Percentiles rank a stretch among this genome's conserved stretches.
Conservation (phyloP, 1,284 basidiomycete species). For the Ganoderma lucidum region DNA sequence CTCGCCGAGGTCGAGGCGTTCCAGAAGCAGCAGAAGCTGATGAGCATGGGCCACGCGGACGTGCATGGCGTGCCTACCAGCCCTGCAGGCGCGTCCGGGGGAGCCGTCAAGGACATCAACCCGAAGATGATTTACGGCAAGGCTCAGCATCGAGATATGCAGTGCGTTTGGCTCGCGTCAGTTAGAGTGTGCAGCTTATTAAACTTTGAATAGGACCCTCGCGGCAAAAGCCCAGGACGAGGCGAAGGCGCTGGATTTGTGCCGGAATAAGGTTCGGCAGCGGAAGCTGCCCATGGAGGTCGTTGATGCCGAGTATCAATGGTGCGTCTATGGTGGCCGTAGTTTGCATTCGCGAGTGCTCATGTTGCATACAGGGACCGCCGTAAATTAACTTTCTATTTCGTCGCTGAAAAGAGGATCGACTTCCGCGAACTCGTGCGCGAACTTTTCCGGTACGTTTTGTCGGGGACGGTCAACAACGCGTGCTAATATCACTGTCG, state of each 20-base stretch:
- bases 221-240: constrained; percentile 90
- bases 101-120: constrained; percentile 87
- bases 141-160: constrained; percentile 85
- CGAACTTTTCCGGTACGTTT: constrained; percentile 83
- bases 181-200: background rate
- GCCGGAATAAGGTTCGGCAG: constrained; percentile 90
- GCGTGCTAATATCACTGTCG: constrained; percentile 6
- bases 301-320: constrained; percentile 98
- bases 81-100: constrained; percentile 50
- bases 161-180: constrained; percentile 58
- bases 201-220: constrained; percentile 60
- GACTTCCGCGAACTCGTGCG: constrained; percentile 97
- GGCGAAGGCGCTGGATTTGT: constrained; percentile 89
- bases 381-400: constrained; percentile 98
- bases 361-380: constrained; percentile 73
- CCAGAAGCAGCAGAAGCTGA: constrained; percentile 73
- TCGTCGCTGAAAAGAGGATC: constrained; percentile 94
- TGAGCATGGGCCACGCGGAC: constrained; percentile 49
- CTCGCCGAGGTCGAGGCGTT: constrained; percentile 91
- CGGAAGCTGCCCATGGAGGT: constrained; percentile 98
- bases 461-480: background rate
- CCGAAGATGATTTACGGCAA: constrained; percentile 98
- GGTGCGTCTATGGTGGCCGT: constrained; percentile 56
- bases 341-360: constrained; percentile 8
- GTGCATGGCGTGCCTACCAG: constrained; percentile 60